Evolutionary conservation across 495 filamentous ascomycete species (phyloP).

Genomic region (Talaromyces trachyspermus): DNA sequence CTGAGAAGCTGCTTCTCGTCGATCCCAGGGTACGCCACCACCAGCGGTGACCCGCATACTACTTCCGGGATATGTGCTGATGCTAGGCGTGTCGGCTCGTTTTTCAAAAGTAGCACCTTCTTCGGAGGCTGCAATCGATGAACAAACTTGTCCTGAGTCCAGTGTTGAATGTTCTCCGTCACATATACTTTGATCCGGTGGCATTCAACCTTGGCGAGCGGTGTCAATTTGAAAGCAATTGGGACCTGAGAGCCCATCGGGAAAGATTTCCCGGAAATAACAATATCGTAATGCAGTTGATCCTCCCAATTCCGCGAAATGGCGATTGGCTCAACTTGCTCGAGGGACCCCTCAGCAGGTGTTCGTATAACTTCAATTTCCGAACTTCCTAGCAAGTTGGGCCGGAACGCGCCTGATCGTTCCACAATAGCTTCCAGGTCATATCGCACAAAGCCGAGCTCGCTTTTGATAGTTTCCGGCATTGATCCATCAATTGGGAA

Average conservation of each 20-base stretch:
- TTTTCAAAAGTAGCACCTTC: constrained; percentile 92
- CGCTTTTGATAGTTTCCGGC: constrained; percentile 86
- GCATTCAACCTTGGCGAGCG: constrained; percentile 90
- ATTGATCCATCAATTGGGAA: constrained; percentile 86
- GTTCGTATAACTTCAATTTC: constrained; percentile 84
- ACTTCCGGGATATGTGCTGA: constrained; percentile 71
- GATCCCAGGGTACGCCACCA: constrained; percentile 67
- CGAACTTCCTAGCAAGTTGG: constrained; percentile 76
- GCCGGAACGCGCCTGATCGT: constrained; percentile 84
- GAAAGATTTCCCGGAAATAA: constrained; percentile 98
- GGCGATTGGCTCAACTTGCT: constrained; percentile 92
- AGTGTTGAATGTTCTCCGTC: constrained; percentile 93
- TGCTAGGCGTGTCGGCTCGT: constrained; percentile 69
- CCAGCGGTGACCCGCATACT: constrained; percentile 73
- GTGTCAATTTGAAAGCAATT: constrained; percentile 95
- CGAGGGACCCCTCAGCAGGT: constrained; percentile 84
- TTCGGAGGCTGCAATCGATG: constrained; percentile 74
- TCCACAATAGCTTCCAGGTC: constrained; percentile 84
- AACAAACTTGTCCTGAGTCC: constrained; percentile 77
- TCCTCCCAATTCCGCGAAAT: constrained; percentile 98
- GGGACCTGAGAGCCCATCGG: constrained; percentile 87
- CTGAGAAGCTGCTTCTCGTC: constrained; percentile 49
- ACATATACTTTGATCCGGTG: constrained; percentile 94
- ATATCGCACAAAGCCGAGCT: constrained; percentile 82
- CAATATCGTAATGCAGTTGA: constrained; percentile 96